Evolutionary conservation across 768 basidiomycete species (phyloP), one percentile per base, ranked within the genome.

Genomic region (Panellus pusillus): DNA sequence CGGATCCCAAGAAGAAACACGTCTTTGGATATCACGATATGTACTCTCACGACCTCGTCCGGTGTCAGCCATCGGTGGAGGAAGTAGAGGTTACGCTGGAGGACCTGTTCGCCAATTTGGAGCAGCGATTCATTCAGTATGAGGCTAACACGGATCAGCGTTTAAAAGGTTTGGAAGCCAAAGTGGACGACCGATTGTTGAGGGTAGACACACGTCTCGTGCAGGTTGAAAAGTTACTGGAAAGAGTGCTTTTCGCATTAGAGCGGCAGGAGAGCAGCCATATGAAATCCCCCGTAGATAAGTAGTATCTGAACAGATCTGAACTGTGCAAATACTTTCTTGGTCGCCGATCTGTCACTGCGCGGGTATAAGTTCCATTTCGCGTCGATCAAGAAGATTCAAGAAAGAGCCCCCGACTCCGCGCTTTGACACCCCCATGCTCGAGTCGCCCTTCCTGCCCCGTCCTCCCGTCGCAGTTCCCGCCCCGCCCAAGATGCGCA

Each of bases 81-180:
- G 59, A 57, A 14, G 55, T 57, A 6, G 58, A 63, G 52, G 36
- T 63, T 12, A 57, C 61, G 37, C 54, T 63, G 18, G 61, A 63
- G 24, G 58, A 60, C 18, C 59, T 58, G 13, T 44, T 63, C 5
- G 52, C 45, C 24, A 55, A 57, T 7, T 19, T 63, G 47, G 58
- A 63, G 44, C 38, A 54, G 29, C 54, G 61, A 20, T 57, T 63
- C 17, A 54, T 54, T 4, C 45, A 54, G 29, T 55, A 60, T 24
- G 58, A 63, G 48, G 48, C 55, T 1, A 57, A 56, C 9, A 61
- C 56, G 55, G 52, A 61, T 9, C 44, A 45, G 29, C 40, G 52
- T 13, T 17, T 61, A 15, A 32, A 17, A 6, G 43, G 47, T 14
- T n/a, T 61, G 32, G 59, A 61, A 43, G 41, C 44, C 11, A 55